Conservation (phyloP, 345 rosid species). For the Citrus maxima region DNA sequence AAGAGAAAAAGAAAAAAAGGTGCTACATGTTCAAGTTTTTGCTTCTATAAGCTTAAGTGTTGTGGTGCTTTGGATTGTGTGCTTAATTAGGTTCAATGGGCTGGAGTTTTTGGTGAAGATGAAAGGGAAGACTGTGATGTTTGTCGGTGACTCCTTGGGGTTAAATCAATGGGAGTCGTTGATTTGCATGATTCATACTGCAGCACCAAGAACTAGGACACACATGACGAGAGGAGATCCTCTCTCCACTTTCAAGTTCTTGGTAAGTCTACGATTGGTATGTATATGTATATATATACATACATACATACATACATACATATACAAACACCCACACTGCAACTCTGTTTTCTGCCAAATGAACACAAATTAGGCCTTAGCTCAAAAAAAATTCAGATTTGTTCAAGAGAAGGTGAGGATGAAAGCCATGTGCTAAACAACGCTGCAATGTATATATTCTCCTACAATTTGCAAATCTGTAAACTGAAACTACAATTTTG, state of each 20-base stretch:
- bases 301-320: too few species aligned
- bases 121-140: slow-evolving; percentile 78
- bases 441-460: too few species aligned
- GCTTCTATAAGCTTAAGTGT: not conserved
- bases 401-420: too few species aligned
- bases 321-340: too few species aligned
- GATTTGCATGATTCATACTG: slow-evolving; percentile 67
- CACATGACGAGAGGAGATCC: slow-evolving; percentile 64
- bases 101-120: slow-evolving; percentile 56
- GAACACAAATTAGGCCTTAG: too few species aligned
- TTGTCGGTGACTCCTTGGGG: slow-evolving; percentile 92
- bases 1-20: too few species aligned
- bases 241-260: slow-evolving; percentile 71
- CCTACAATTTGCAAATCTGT: too few species aligned
- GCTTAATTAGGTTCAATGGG: slow-evolving; percentile 61
- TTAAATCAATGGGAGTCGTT: slow-evolving; percentile 93
- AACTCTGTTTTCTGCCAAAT: too few species aligned
- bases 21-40: not conserved
- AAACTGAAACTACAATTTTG: not conserved
- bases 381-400: too few species aligned
- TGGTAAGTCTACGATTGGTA: slow-evolving; percentile 32
- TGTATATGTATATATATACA: too few species aligned
- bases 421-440: too few species aligned
- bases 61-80: not conserved
- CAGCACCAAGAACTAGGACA: slow-evolving; percentile 50